phyloP scores from a whole-genome alignment of 192 early-diverging fungal species.

The Backusella parvicylindrica region DNA sequence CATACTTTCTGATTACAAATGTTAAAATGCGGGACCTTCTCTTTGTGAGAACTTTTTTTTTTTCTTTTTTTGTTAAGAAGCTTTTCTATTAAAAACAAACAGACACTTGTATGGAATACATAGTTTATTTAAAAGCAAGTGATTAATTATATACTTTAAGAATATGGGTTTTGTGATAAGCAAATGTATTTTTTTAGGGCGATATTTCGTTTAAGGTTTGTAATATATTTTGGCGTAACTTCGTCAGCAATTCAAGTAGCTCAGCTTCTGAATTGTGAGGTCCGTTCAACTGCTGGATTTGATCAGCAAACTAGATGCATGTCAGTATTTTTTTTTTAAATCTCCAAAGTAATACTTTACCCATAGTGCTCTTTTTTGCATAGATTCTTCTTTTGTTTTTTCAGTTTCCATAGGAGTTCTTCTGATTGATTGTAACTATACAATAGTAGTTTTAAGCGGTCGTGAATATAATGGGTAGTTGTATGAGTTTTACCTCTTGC shows the following conservation, averaged over 20 bases:
- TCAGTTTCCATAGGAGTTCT: no score
- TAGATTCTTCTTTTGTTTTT: neutral
- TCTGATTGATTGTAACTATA: neutral
- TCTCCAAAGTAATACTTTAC: neutral
- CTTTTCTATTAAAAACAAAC: neutral
- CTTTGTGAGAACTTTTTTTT: neutral
- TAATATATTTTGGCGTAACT: neutral
- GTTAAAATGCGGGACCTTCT: neutral
- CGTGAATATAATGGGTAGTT: neutral
- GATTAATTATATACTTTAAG: neutral
- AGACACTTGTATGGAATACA: neutral
- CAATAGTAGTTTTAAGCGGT: neutral
- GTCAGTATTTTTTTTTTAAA: neutral
- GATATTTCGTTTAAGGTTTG: neutral
- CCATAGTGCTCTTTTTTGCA: neutral
- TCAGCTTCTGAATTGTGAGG: neutral
- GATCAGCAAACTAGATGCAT: neutral
- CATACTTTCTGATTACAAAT: neutral
- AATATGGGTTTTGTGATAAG: neutral
- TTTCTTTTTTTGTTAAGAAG: neutral
- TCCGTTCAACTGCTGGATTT: neutral
- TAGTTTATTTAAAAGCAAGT: no score
- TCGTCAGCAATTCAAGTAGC: neutral
- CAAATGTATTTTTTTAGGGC: no score
- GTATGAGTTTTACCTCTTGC: neutral